Conservation (phyloP, 495 filamentous ascomycete species). For the Staphylotrichum tortipilum region DNA sequence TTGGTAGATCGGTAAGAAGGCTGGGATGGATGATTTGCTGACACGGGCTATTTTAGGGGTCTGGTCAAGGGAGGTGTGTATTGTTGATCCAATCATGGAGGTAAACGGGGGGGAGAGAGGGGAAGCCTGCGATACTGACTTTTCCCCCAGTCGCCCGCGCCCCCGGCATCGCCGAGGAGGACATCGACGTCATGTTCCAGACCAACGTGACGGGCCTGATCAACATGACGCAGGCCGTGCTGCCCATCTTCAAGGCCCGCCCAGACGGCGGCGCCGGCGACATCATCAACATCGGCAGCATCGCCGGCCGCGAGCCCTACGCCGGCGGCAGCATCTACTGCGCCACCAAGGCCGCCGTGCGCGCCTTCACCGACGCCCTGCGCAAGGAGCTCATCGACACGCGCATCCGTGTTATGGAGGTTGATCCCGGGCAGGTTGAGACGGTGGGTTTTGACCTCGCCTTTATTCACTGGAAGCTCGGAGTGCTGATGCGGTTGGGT, state of each 20-base stretch:
- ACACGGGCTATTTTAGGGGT: constrained; percentile 13
- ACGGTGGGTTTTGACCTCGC: constrained; percentile 57
- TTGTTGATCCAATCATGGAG: neutral
- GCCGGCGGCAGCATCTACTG: constrained; percentile 92
- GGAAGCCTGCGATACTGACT: neutral
- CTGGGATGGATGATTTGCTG: too few species aligned
- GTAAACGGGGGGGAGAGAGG: neutral
- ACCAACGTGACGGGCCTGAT: constrained; percentile 94
- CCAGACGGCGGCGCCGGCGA: constrained; percentile 75
- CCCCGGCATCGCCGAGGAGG: constrained; percentile 70
- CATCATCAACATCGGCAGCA: constrained; percentile 94
- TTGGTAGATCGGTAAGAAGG: neutral
- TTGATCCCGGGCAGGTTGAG: constrained; percentile 96
- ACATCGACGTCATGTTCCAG: constrained; percentile 79
- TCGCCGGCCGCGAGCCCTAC: constrained; percentile 88
- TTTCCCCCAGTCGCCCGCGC: constrained; percentile 57
- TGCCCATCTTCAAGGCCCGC: constrained; percentile 76
- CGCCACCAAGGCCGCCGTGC: constrained; percentile 88
- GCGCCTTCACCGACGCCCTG: constrained; percentile 80
- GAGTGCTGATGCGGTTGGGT: neutral
- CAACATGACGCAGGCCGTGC: constrained; percentile 90
- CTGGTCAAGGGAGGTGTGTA: constrained; percentile 25
- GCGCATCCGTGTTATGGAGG: constrained; percentile 79
- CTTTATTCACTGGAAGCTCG: too few species aligned
- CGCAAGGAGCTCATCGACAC: constrained; percentile 83